These are phyloP conservation scores for Turritis glabra DNA, from an alignment of 345 rosid genomes.

Conservation along the genomic window DNA sequence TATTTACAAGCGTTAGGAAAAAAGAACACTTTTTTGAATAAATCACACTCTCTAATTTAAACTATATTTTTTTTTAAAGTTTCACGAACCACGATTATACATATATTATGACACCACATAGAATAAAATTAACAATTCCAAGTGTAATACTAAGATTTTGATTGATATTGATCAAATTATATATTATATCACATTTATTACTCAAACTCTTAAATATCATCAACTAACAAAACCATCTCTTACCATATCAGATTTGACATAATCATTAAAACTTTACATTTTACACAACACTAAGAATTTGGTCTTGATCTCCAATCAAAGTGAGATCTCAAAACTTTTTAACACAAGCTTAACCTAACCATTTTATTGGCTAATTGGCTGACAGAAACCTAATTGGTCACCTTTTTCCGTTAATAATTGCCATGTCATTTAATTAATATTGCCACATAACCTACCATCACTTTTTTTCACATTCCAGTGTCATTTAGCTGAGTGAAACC, in stretches of 20 bases:
- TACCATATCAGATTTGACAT: not conserved
- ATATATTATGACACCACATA: not conserved
- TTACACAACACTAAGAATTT: not conserved
- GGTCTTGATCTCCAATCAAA: conserved; percentile 12
- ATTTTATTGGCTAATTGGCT: not conserved
- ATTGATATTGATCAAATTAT: not conserved
- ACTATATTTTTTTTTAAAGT: not conserved
- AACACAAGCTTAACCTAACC: conserved; percentile 17
- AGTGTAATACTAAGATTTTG: not conserved
- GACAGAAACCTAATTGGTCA: not conserved
- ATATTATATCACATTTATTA: not conserved
- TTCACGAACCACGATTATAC: not conserved
- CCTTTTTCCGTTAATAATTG: not conserved
- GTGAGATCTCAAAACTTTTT: conserved; percentile 4
- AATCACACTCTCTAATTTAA: not conserved
- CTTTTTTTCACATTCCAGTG: not conserved
- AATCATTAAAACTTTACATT: not conserved
- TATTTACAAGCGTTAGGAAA: not conserved
- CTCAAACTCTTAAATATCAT: not conserved
- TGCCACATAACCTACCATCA: not conserved
- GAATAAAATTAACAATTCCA: too few relatives aligned
- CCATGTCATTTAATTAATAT: not conserved
- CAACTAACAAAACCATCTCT: not conserved
- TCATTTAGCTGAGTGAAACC: conserved; percentile 22
- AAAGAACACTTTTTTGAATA: not conserved